Conservation (phyloP, 495 filamentous ascomycete species). For the Pyrenula aspistea region DNA sequence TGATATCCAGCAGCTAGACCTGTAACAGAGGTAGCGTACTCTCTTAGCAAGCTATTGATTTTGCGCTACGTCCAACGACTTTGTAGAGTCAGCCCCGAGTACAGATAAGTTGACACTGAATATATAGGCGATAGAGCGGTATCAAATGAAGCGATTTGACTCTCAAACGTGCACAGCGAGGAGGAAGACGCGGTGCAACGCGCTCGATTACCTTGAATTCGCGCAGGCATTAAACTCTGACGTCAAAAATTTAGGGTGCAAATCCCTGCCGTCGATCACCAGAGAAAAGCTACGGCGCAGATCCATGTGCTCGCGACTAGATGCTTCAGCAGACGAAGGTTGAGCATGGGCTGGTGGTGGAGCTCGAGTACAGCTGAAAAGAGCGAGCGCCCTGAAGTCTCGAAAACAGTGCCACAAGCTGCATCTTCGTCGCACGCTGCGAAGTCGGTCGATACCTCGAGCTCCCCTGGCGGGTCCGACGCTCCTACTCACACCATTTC, state of each 20-base stretch:
- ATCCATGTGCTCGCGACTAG: neutral
- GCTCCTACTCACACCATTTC: slow-evolving; percentile 24
- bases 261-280: neutral
- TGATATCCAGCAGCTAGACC: too few relatives aligned
- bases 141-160: too few relatives aligned
- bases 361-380: slow-evolving; percentile 15
- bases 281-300: neutral
- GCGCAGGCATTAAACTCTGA: too few relatives aligned
- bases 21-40: too few relatives aligned
- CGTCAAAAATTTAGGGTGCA: neutral
- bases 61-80: too few relatives aligned
- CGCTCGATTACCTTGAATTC: too few relatives aligned
- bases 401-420: neutral
- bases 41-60: too few relatives aligned
- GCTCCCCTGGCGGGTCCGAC: slow-evolving; percentile 11
- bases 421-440: neutral
- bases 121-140: too few relatives aligned
- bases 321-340: neutral
- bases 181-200: too few relatives aligned
- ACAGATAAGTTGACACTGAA: too few relatives aligned
- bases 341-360: slow-evolving; percentile 40
- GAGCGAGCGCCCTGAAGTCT: slow-evolving; percentile 6
- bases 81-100: too few relatives aligned
- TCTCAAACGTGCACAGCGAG: too few relatives aligned
- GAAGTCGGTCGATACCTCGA: neutral